Evolutionary conservation across 2,329 filamentous ascomycete genomes (phyloP).

Genomic region (Phoma sp.): DNA sequence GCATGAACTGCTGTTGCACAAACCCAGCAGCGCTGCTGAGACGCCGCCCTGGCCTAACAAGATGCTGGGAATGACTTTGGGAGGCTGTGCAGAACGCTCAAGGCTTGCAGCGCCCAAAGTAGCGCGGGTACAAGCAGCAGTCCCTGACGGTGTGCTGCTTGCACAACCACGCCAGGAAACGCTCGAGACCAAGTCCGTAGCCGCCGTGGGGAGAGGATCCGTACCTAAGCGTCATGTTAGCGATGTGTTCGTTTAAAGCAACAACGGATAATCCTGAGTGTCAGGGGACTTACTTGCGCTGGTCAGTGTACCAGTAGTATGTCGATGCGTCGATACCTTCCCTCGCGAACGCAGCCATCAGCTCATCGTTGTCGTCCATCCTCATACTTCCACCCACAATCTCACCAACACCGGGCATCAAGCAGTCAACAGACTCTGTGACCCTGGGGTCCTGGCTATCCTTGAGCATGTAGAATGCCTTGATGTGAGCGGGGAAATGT

Average conservation of each 20-base stretch:
- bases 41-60: too few relatives aligned
- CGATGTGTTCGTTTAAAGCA: neutral
- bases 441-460: constrained; percentile 79
- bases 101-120: constrained; percentile 82
- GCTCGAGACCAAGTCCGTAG: constrained; percentile 90
- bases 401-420: constrained; percentile 95
- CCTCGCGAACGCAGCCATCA: constrained; percentile 82
- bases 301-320: constrained; percentile 99
- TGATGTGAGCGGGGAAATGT: constrained; percentile 97
- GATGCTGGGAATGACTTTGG: neutral
- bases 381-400: constrained; percentile 98
- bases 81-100: constrained; percentile 48
- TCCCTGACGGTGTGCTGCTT: constrained; percentile 71
- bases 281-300: constrained; percentile 78
- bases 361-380: constrained; percentile 88
- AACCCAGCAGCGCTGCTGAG: neutral
- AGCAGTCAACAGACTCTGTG: constrained; percentile 87
- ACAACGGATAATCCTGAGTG: neutral
- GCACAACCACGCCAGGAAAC: constrained; percentile 74
- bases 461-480: constrained; percentile 99
- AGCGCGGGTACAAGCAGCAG: constrained; percentile 79
- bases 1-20: neutral
- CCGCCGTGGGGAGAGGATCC: constrained; percentile 91
- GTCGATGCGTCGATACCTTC: constrained; percentile 83
- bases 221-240: constrained; percentile 65